Evolutionary conservation across 495 filamentous ascomycete genomes (phyloP).

Genomic region (Neurospora sp.): DNA sequence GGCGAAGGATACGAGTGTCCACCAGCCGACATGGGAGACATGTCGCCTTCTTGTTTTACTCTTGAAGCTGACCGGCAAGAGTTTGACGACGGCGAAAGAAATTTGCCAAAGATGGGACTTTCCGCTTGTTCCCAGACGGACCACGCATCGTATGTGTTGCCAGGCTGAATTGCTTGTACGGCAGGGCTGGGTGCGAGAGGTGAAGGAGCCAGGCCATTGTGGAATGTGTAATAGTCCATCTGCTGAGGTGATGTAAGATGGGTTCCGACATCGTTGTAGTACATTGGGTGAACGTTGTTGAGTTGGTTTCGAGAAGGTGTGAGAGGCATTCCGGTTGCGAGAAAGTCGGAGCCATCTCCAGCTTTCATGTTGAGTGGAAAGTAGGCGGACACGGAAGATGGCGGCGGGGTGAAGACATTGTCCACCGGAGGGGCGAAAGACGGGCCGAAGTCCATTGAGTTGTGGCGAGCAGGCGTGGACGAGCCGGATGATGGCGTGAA

Average conservation of each 20-base stretch:
- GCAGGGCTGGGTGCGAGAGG: conserved; percentile 1
- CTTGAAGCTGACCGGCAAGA: not conserved
- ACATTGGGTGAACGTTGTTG: not conserved
- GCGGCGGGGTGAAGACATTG: conserved; percentile 23
- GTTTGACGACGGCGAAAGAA: not conserved
- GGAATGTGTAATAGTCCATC: conserved; percentile 7
- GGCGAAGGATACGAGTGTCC: not conserved
- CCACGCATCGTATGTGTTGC: conserved; percentile 1
- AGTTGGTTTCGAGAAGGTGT: conserved; percentile 13
- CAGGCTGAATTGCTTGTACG: not conserved
- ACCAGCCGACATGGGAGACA: not conserved
- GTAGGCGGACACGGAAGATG: conserved; percentile 24
- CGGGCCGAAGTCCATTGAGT: conserved; percentile 12
- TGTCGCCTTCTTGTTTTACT: not conserved
- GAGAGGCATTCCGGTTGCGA: conserved; percentile 9
- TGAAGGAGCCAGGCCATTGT: conserved; percentile 5
- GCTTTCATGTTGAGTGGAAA: conserved; percentile 20
- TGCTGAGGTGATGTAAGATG: conserved; percentile 10
- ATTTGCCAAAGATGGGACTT: conserved; percentile 16
- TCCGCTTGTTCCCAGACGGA: conserved; percentile 11
- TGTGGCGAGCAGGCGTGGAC: conserved; percentile 11
- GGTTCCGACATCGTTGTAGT: not conserved
- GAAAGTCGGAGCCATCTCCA: conserved; percentile 6
- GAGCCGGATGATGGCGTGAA: conserved; percentile 30
- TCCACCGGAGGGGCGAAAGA: conserved; percentile 14